A percentile compares a stretch with the other conserved stretches of the same genome.
Evolutionary conservation across 2,329 filamentous ascomycete genomes (phyloP).

Genomic region (Xylaria sp.): DNA sequence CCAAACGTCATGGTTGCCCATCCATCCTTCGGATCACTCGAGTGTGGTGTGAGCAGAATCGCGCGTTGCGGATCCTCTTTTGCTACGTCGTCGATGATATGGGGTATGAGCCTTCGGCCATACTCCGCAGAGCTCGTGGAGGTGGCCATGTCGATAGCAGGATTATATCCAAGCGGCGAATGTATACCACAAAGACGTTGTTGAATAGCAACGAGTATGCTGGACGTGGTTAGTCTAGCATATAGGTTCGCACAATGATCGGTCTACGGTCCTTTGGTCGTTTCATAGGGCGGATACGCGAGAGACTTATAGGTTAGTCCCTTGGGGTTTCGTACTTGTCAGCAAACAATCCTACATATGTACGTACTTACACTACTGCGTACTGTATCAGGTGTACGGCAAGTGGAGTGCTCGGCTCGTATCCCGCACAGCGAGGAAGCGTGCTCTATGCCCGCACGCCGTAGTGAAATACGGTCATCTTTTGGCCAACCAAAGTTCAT

Average conservation of each 20-base stretch:
- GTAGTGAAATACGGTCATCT: background rate
- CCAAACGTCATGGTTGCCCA: constrained; percentile 44
- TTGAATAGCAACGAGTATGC: background rate
- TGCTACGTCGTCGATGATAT: constrained; percentile 47
- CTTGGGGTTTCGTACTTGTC: background rate
- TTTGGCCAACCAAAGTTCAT: background rate
- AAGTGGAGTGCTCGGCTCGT: constrained; percentile 10
- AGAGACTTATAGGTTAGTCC: background rate
- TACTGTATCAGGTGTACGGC: too few species aligned
- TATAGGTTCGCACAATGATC: background rate
- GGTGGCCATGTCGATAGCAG: background rate
- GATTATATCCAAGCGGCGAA: background rate
- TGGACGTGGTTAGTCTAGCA: background rate
- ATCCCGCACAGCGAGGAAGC: background rate
- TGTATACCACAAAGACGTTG: background rate
- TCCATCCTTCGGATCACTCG: constrained; percentile 44
- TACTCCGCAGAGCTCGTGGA: constrained; percentile 11
- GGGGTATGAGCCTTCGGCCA: constrained; percentile 41
- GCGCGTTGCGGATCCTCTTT: constrained; percentile 39
- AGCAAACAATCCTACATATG: background rate
- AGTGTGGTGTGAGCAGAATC: constrained; percentile 41
- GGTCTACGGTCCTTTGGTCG: background rate
- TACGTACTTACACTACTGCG: too few species aligned
- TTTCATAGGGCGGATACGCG: background rate
- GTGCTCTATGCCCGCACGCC: too few species aligned